phyloP scores from a whole-genome alignment of 148 eudicot genomes.

The Rhododendron vialii region DNA sequence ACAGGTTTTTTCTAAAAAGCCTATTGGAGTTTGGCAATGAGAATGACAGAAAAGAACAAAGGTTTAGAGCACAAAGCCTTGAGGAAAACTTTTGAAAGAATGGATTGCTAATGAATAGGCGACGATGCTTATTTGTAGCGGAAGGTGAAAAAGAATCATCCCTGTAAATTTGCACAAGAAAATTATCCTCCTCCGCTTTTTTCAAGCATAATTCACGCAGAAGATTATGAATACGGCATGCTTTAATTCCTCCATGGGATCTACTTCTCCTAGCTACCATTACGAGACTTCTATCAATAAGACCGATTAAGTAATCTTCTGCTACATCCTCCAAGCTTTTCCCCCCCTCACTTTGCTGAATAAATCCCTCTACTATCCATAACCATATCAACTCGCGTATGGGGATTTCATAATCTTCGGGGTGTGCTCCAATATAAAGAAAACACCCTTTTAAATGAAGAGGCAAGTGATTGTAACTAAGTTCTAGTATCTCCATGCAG shows the following conservation, averaged over 20 bases:
- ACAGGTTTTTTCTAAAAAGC: too few species aligned
- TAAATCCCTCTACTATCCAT: conserved; percentile 52
- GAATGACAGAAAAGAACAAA: neutral
- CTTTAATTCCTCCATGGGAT: conserved; percentile 30
- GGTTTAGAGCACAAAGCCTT: neutral
- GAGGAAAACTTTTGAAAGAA: neutral
- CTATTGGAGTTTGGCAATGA: too few species aligned
- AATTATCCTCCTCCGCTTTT: conserved; percentile 28
- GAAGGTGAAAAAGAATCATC: neutral
- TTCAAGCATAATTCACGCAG: conserved; percentile 39
- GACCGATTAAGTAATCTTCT: conserved; percentile 35
- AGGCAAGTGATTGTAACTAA: too few species aligned
- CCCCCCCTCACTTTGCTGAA: neutral
- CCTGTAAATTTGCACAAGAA: neutral
- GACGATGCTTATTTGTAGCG: neutral
- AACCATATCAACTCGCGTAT: conserved; percentile 23
- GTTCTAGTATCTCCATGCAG: too few species aligned
- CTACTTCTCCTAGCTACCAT: conserved; percentile 19
- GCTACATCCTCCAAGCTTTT: conserved; percentile 24
- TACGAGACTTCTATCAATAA: conserved; percentile 38
- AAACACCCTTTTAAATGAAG: too few species aligned
- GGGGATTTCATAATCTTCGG: conserved; percentile 29
- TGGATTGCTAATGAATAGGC: neutral
- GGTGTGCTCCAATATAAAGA: conserved; percentile 37
- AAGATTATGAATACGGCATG: conserved; percentile 40